Base-by-base conservation (phyloP, 2,329 filamentous ascomycete genomes). In the Aspergillus versicolor region DNA sequence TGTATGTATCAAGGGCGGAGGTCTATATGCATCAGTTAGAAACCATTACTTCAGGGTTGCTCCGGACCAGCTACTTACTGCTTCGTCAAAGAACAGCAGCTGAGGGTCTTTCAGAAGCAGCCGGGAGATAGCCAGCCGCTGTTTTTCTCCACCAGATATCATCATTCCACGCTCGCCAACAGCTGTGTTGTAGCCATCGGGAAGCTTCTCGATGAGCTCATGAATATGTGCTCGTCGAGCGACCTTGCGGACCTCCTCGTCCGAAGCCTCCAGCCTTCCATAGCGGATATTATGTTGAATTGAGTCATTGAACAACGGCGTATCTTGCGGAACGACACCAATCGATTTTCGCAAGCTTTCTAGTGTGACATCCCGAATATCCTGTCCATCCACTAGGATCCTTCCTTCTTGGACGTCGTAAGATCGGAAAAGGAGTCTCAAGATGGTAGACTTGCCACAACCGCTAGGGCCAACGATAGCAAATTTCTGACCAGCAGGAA, bases 261-360 rank as follows among this genome's bases (percentile, higher is more conserved):
- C 79, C 0, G 87, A 82, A 0, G 93, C 92, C 46, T 86, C 84
- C 61, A 97, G 84, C 63, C 89, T 85, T 50, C 94, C 94, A 72
- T 99, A 99, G 61, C 87, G 88, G 67, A 99, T 96, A 72, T 99
- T 99, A 73, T 97, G 91, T 70, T 90, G 89, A 57, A 99, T 93
- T 0, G 92, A 94, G 69, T 96, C 92, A 73, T 99, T 99, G 81
- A 99, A 99, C 1, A 99, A 81, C 0, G 94, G 92, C 0, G 94
- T 97, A 66, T 99, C 94, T 72, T 99, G 95, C 0, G 94, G 94
- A 0, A 99, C 94, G 15, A 99, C 93, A 21, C 94, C 94, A 62
- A 99, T 97, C 2, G 89, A 84, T 62, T 85, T 85, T 6, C 94
- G 87, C 27, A 99, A 79, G 37, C 90, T 95, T 52, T 95, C 91